Evolutionary conservation across 140 eudicot genomes (phyloP), one percentile per base, ranked within the genome.

Genomic region (Anethum foeniculum): DNA sequence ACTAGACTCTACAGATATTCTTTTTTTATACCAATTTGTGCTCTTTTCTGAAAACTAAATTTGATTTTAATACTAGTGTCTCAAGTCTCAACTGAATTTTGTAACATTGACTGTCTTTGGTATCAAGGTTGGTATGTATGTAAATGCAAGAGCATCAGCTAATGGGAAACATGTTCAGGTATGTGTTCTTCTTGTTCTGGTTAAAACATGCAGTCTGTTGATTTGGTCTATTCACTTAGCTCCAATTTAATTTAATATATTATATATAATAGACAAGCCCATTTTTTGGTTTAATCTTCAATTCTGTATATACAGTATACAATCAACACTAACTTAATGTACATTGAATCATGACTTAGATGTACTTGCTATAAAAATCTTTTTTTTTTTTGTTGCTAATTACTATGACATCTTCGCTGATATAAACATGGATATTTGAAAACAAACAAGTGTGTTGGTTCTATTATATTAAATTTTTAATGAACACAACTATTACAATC

Each of bases 111-210:
- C 14, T 46, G 7, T 68, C 38, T 75, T 30, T 52, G 41, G n/a
- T 81, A 27, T 78, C 68, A 67, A 94, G 98, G 98, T 93, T 86
- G 96, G 98, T 49, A 94, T 89, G 96, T 97, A 94, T 78, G 88
- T 92, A 80, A 92, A 90, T 69, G 74, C 92, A 75, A 90, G 98
- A 85, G 97, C 96, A 72, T 84, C 97, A 68, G 93, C 97, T 21
- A 90, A 84, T 72, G 98, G 98, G 87, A 94, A 92, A 75, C 97
- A 92, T 82, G 95, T 94, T 81, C 98, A 94, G 97, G 98, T 94
- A 68, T 48, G 80, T 46, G 39, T 41, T 32, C 56, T 71, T 65
- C 76, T 69, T 44, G 48, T 51, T 67, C 48, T 78, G 41, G 23
- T 16, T 13, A 47, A 65, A 27, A 11, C 38, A 11, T 28, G 72